Evolutionary conservation across 345 rosid species (phyloP).

Genomic region (Toxicodendron radicans): DNA sequence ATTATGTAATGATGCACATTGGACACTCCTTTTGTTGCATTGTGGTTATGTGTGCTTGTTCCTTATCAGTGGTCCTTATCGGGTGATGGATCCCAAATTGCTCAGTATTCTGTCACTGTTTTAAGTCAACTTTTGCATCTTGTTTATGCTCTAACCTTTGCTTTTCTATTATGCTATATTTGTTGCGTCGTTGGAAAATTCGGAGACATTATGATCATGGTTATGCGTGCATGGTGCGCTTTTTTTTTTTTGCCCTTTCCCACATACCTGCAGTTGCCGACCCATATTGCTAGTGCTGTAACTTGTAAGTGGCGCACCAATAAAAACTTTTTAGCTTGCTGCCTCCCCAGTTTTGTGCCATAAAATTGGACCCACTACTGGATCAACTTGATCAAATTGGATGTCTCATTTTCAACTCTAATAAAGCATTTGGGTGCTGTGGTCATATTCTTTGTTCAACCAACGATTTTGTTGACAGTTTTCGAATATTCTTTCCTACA

Average conservation of each 20-base stretch:
- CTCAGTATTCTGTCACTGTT: background rate
- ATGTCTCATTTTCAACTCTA: background rate
- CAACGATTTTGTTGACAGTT: no score
- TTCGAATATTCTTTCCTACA: no score
- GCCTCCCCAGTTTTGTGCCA: background rate
- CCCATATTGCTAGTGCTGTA: constrained; percentile 8
- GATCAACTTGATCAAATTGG: constrained; percentile 3
- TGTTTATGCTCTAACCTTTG: background rate
- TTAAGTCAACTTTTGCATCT: background rate
- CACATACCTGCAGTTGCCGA: constrained; percentile 1
- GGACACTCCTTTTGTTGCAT: background rate
- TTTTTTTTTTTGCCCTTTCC: background rate
- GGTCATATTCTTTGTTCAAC: no score
- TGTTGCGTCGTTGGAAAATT: background rate
- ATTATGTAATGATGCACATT: background rate
- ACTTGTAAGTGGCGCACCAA: constrained; percentile 14
- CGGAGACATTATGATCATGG: background rate
- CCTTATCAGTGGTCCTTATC: background rate
- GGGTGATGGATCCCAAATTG: background rate
- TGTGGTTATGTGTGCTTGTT: background rate
- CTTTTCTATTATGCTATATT: background rate
- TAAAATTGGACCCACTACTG: background rate
- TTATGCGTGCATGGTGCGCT: background rate
- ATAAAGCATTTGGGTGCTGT: no score
- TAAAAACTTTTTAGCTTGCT: background rate